A percentile compares a stretch with the other conserved stretches of the same genome.
Evolutionary conservation across 1,139 yeast species (phyloP).

Genomic region (Kodamaea sp.): DNA sequence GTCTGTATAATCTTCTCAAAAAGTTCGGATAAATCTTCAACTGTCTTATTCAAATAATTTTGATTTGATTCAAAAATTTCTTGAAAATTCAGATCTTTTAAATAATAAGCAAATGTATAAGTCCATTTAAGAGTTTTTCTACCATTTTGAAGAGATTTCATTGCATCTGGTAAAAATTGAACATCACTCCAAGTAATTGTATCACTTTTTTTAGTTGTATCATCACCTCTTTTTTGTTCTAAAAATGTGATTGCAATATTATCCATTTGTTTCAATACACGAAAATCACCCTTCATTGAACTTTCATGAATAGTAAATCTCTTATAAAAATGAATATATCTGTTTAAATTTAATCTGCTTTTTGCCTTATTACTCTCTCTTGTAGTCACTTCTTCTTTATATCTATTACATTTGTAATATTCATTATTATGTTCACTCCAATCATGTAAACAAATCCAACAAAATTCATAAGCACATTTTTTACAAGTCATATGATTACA

Average conservation of each 20-base stretch:
- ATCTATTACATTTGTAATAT: conserved; percentile 67
- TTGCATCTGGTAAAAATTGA: conserved; percentile 75
- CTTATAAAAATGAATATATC: conserved; percentile 76
- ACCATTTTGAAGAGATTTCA: conserved; percentile 60
- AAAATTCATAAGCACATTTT: conserved; percentile 74
- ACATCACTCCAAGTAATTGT: conserved; percentile 74
- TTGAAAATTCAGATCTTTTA: conserved; percentile 47
- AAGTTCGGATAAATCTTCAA: conserved; percentile 74
- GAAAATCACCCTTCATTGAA: conserved; percentile 71
- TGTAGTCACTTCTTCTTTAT: conserved; percentile 28
- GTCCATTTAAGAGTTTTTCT: conserved; percentile 88
- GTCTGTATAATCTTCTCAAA: conserved; percentile 50
- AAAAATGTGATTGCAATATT: conserved; percentile 56
- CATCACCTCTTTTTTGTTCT: conserved; percentile 36
- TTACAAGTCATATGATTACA: conserved; percentile 94
- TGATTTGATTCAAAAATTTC: conserved; percentile 75
- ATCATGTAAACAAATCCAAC: conserved; percentile 85
- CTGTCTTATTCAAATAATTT: conserved; percentile 64
- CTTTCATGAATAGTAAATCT: conserved; percentile 74
- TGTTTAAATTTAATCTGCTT: conserved; percentile 45
- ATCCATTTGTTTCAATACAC: conserved; percentile 60
- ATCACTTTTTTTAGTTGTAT: conserved; percentile 21
- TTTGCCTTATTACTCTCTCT: conserved; percentile 30
- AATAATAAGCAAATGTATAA: conserved; percentile 74
- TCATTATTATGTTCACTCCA: conserved; percentile 74